Conservation (phyloP, 305 asterid species). For the Fraxinus sp. region DNA sequence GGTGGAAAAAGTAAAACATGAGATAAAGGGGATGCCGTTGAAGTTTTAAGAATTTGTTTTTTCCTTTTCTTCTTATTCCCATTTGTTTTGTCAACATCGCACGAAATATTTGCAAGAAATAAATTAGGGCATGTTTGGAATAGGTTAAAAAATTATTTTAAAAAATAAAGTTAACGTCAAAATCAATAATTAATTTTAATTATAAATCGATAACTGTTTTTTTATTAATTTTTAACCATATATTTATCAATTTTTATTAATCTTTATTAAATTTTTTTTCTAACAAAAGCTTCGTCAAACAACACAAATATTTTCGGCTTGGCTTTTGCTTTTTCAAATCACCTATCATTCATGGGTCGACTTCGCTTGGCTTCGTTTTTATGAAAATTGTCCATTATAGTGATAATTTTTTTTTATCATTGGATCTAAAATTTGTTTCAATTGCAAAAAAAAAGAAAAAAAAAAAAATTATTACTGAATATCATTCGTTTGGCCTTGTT, state of each 20-base stretch:
- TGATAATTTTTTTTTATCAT: too few relatives aligned
- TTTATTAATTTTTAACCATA: background rate
- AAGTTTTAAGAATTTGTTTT: background rate
- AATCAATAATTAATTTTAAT: background rate
- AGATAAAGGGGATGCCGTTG: conserved; percentile 4
- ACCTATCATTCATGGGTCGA: background rate
- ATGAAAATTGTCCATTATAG: too few relatives aligned
- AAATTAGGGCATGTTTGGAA: background rate
- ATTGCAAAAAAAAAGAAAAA: too few relatives aligned
- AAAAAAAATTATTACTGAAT: too few relatives aligned
- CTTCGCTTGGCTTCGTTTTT: background rate
- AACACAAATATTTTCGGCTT: background rate
- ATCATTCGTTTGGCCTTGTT: too few relatives aligned
- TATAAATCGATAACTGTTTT: too few relatives aligned
- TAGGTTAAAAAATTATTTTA: background rate
- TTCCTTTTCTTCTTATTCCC: background rate
- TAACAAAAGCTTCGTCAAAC: background rate
- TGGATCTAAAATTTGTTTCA: too few relatives aligned
- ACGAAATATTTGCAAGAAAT: background rate
- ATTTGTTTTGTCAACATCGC: background rate
- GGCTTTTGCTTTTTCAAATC: background rate
- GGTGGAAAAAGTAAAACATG: conserved; percentile 8
- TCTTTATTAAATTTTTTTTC: too few relatives aligned
- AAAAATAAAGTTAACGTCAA: background rate
- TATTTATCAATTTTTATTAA: background rate